Base-by-base conservation (phyloP, 139 green algal species). In the Chlamydomonas asymmetrica region DNA sequence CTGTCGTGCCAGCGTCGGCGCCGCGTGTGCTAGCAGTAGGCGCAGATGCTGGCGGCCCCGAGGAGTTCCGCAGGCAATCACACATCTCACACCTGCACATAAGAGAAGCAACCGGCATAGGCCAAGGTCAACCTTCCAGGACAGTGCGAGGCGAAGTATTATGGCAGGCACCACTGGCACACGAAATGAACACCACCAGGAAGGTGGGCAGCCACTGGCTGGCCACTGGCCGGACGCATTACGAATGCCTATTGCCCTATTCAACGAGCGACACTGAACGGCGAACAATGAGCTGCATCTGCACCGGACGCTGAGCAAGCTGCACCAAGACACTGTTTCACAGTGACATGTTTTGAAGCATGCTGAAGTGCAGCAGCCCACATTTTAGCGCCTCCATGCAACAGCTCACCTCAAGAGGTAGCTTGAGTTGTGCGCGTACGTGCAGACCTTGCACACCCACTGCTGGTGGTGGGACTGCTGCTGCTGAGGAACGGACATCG, bases 361-460 rank as follows among this genome's bases (percentile, higher is more conserved):
- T 41, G 60, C 63, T 69, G 63, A 38, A 7, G n/a, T 20, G 16
- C 10, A 63, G 56, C 32, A 10, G 16, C 56, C 56, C 34, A 13
- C 8, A 27, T 71, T 48, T 34, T 20, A 49, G 61, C 25, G 41
- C 27, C n/a, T 67, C 13, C 16, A 52, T 41, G 52, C 68, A 75
- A 23, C 23, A 23, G 66, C 66, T 73, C n/a, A 45, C 7, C 72
- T 67, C 49, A 56, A 52, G 67, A 76, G 48, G 61, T 73, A 67
- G 60, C 49, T 45, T 22, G 56, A 52, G 57, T 76, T 76, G 31
- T 32, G 16, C 1, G 56, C 57, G 25, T 32, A 76, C 27, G 70
- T 76, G 40, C 70, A 76, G 8, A 76, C 56, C 1, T 22, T 40
- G 57, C 70, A 76, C 7, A 40, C 35, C 70, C 70, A 76, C 37